Conservation (phyloP, 2,329 filamentous ascomycete species). For the Neoarthrinium moseri region DNA sequence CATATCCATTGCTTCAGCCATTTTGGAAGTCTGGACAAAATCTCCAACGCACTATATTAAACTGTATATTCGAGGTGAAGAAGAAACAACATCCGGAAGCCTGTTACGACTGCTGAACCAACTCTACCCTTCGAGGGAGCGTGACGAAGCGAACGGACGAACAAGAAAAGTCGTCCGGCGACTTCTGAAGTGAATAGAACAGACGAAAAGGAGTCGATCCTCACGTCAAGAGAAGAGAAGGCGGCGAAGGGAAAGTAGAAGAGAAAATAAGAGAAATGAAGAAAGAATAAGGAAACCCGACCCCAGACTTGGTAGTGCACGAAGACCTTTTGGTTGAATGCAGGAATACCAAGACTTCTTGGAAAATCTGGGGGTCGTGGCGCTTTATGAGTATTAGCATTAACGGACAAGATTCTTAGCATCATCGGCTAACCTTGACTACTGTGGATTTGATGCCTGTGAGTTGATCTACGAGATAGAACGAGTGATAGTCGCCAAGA, state of each 20-base stretch:
- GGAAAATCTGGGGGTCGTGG: background rate
- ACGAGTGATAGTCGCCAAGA: slow-evolving; percentile 1
- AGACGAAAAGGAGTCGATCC: slow-evolving; percentile 7
- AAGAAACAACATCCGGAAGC: background rate
- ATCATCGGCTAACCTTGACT: slow-evolving; percentile 1
- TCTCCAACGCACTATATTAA: too few relatives aligned
- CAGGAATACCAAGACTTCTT: slow-evolving; percentile 5
- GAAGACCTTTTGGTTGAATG: background rate
- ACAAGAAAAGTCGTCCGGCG: slow-evolving; percentile 14
- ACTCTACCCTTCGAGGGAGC: too few relatives aligned
- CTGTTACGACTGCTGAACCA: slow-evolving; percentile 4
- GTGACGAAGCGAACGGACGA: background rate
- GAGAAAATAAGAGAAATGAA: slow-evolving; percentile 19
- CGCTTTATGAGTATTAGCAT: slow-evolving; percentile 8
- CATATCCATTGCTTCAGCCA: slow-evolving; percentile 28
- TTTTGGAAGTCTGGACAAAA: slow-evolving; percentile 13
- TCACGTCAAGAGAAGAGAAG: slow-evolving; percentile 10
- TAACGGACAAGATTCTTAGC: background rate
- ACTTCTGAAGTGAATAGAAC: slow-evolving; percentile 17
- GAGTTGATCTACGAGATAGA: background rate
- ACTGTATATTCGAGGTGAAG: too few relatives aligned
- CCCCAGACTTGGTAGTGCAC: background rate
- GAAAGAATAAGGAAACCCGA: slow-evolving; percentile 14
- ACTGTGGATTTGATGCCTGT: background rate
- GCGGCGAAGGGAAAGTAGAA: slow-evolving; percentile 16